Evolutionary conservation across 192 early-diverging fungal species (phyloP).

Genomic region (Coemansia sp.): DNA sequence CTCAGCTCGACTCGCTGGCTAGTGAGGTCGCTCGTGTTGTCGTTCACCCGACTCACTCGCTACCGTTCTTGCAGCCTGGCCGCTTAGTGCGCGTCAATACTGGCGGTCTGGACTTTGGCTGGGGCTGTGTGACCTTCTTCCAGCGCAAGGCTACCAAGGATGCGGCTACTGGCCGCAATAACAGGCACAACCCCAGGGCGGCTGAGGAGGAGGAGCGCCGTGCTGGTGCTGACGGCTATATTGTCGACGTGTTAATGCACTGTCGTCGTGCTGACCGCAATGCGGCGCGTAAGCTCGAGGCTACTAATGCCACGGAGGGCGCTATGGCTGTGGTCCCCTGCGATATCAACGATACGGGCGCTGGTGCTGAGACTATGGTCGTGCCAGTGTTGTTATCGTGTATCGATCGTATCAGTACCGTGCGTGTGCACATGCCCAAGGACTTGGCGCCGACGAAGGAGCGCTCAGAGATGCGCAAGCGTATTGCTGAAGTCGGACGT

Average conservation of each 20-base stretch:
- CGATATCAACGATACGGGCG: constrained; percentile 42
- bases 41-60: constrained; percentile 75
- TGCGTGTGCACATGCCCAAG: constrained; percentile 73
- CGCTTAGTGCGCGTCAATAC: constrained; percentile 68
- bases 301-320: constrained; percentile 18
- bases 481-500: constrained; percentile 67
- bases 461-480: constrained; percentile 61
- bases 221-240: constrained; percentile 58
- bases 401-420: constrained; percentile 71
- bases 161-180: neutral
- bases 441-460: constrained; percentile 61
- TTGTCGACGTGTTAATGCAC: constrained; percentile 84
- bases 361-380: constrained; percentile 60
- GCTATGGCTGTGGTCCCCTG: constrained; percentile 45
- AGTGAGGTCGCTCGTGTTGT: constrained; percentile 73
- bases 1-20: constrained; percentile 64
- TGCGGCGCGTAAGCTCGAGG: constrained; percentile 23
- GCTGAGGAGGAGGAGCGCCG: constrained; percentile 34
- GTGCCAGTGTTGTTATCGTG: constrained; percentile 75
- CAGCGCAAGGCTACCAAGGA: constrained; percentile 53
- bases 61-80: constrained; percentile 85
- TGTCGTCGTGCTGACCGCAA: constrained; percentile 55
- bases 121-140: constrained; percentile 84
- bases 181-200: constrained; percentile 24
- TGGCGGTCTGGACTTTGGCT: constrained; percentile 80